Evolutionary conservation across 495 filamentous ascomycete species (phyloP), one percentile per base, ranked within the genome.

Genomic region (Neurospora sp.): DNA sequence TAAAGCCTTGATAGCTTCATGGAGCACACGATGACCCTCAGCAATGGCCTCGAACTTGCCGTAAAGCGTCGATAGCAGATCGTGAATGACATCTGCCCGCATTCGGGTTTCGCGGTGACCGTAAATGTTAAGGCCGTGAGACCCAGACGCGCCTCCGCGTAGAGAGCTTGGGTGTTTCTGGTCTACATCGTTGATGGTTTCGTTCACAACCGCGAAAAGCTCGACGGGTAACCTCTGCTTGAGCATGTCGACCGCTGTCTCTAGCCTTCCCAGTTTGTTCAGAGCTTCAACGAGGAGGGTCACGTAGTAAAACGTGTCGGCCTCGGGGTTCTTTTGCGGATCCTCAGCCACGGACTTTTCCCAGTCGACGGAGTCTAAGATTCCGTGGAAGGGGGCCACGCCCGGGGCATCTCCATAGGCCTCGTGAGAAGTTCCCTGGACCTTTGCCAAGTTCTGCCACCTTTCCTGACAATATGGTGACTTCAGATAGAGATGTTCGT

Each of bases 21-120:
- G 94, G 69, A 98, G 87, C 3, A 97, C 92, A 69, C 96, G 91
- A 77, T 99, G 96, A 16, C 96, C 91, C 81, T 99, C 96, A 16
- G 94, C 94, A 74, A 99, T 97, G 18, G 96, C 90, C 78, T 98
- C 96, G 77, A 99, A 97, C 75, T 97, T 97, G 18, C 94, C 93
- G 81, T 97, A 99, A 0, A 99, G 82, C 2, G 94, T 95, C 89
- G 89, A 94, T 8, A 99, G 84, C 41, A 97, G 88, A 77, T 99
- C 96, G 70, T 93, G 90, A 41, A 99, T 89, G 27, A 97, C 91
- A 76, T 91, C 90, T 20, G 90, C 92, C 8, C 92, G 87, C 77
- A 91, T 88, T 71, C 91, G 89, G 20, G 90, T 91, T 69, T 91
- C 87, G 35, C 90, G 86, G 22, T 86, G 87, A 18, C 88, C 90